Evolutionary conservation across 192 early-diverging fungal species (phyloP), one percentile per base, ranked within the genome.

Genomic region (Glomus cerebriforme): DNA sequence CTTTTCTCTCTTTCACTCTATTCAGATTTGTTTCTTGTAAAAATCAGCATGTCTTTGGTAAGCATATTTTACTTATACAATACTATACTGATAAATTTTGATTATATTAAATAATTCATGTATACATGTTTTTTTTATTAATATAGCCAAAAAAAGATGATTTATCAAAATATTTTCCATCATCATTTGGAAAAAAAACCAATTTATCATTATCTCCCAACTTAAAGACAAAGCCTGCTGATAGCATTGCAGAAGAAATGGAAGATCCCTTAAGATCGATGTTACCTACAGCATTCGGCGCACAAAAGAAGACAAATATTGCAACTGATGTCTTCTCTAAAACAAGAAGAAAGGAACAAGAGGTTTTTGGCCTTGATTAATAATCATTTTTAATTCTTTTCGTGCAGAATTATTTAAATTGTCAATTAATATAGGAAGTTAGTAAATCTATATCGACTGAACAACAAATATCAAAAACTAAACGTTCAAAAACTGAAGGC

Each of bases 261-360:
- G 67, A 81, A 81, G 85, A 85, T 59, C 71, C 85, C 13, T 78
- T 90, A 10, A 62, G 85, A 60, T 82, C 79, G 15, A 83, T 87
- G 54, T 77, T 90, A 77, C 89, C 89, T 24, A 86, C 77, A 10
- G 86, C 89, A 4, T 90, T 90, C 77, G 89, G 87, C 15, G 85
- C 85, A 58, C 81, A 87, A 68, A 79, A 83, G 34, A 59, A 79
- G 43, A 78, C 78, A 63, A 79, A 73, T 60, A 68, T 78, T 31
- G 47, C 73, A 3, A 32, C 59, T 19, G 13, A 77, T 32, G 71
- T 75, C 13, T 83, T 83, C 80, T 79, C 63, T 7, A 83, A 83
- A 81, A 84, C 84, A 60, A 83, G 81, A 58, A 60, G 84, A 62
- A 62, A 64, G 24, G 79, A 70, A 29, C 62, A 71, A 47, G 65